These are phyloP conservation scores for Gossypium stocksii DNA, from an alignment of 345 rosid species.

Conservation along the genomic window DNA sequence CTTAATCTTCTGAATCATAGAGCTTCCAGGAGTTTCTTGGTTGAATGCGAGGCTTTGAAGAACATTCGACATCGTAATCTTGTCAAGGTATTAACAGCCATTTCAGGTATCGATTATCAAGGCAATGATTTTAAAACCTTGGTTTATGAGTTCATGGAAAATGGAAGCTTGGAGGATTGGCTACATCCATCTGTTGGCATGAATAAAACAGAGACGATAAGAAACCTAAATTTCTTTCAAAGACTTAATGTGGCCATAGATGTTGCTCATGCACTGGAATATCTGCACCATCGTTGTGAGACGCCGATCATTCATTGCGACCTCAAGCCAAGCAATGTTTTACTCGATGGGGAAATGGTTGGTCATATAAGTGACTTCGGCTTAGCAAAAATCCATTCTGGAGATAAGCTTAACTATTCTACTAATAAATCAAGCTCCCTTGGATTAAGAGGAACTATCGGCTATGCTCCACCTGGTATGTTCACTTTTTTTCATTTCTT, in stretches of 20 bases:
- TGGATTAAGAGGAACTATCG: conserved; percentile 18
- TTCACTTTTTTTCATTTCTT: neutral
- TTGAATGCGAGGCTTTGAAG: conserved; percentile 36
- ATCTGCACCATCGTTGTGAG: conserved; percentile 19
- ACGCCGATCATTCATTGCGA: conserved; percentile 22
- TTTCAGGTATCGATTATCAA: neutral
- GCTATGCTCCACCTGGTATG: conserved; percentile 28
- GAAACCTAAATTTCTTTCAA: neutral
- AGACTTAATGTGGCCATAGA: neutral
- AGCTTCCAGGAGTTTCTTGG: conserved; percentile 41
- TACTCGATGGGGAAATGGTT: conserved; percentile 8
- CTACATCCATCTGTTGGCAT: neutral
- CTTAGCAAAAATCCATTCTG: neutral
- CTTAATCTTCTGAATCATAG: conserved; percentile 30
- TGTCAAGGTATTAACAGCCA: conserved; percentile 27
- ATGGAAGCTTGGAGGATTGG: conserved; percentile 19
- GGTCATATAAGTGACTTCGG: conserved; percentile 9
- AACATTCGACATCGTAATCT: conserved; percentile 41
- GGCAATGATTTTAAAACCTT: conserved; percentile 9
- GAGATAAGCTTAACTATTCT: neutral
- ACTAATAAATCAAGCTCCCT: conserved; percentile 7
- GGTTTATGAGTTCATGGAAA: conserved; percentile 14
- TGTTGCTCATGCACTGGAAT: conserved; percentile 16
- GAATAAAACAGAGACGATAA: neutral
- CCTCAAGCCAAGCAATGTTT: conserved; percentile 15